Base-by-base conservation (phyloP, 495 filamentous ascomycete genomes). In the Parachaetomium inaequale region DNA sequence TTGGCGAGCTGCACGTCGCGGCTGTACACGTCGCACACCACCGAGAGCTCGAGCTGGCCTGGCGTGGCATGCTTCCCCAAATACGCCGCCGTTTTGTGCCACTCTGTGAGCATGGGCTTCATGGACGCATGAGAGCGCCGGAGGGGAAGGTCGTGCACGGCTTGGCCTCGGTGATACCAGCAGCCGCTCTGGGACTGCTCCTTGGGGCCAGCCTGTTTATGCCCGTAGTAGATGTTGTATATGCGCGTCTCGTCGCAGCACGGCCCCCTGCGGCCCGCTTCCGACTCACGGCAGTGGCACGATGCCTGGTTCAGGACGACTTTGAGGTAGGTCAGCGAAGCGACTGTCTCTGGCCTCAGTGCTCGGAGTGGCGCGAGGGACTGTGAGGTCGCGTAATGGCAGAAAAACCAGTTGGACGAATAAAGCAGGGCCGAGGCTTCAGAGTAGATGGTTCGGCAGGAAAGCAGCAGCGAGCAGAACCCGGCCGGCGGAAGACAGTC, bases 101-200 rank as follows among this genome's bases (percentile, higher is more conserved):
- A 63, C 38, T 63, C 62, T 36, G 10, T 14, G 3, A 63, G 15
- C 47, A 63, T 40, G 7, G 47, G 32, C 19, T 19, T 53, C n/a
- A 21, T 17, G 11, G 23, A 26, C 6, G 45, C 1, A 21, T 49
- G 2, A 8, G 45, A 49, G 3, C 23, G 21, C 8, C 45, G 45
- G 23, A 49, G 21, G 0, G 45, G 45, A 3, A 4, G 6, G 15
- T 49, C 45, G 45, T 26, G 23, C 40, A 5, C 40, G 14, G 3
- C 17, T 0, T 17, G 1, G n/a, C 19, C 17, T 0, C 40, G 1
- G n/a, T 43, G 7, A 8, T 15, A 1, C 2, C 6, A 1, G 11
- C 15, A n/a, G 2, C 14, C 15, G 38, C 34, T 11, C 2, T 36
- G 8, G 8, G 4, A 2, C 34, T 36, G 2, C 2, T 17, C 8